A percentile compares a stretch with the other conserved stretches of the same genome.
phyloP scores from a whole-genome alignment of 2,329 filamentous ascomycete species.

The Fusarium musae region DNA sequence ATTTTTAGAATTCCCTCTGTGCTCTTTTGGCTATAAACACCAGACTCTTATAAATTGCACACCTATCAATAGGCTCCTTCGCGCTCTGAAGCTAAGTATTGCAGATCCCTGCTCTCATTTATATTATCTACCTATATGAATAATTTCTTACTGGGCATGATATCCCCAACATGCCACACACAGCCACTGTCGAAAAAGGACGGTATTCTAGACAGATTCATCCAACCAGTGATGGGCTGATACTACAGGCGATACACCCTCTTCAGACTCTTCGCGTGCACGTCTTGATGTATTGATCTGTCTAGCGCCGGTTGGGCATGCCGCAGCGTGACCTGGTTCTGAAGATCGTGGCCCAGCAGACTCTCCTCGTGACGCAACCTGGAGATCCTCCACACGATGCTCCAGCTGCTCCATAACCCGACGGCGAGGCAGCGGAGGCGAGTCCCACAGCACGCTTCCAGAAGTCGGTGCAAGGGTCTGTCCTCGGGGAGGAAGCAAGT shows the following conservation, averaged over 20 bases:
- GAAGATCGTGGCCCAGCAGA: accelerated
- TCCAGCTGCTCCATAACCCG: neutral
- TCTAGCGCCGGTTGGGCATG: neutral
- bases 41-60: accelerated
- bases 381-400: neutral
- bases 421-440: neutral
- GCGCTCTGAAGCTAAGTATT: accelerated
- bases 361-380: accelerated
- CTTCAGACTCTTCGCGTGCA: too few relatives aligned
- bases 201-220: neutral
- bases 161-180: accelerated
- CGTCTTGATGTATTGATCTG: too few relatives aligned
- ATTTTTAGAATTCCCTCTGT: accelerated
- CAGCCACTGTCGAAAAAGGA: accelerated
- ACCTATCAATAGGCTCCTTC: accelerated
- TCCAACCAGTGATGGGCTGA: neutral
- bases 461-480: neutral
- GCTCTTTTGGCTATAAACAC: neutral
- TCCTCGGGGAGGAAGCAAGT: neutral
- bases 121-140: accelerated
- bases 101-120: accelerated
- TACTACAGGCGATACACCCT: accelerated
- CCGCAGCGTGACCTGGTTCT: accelerated
- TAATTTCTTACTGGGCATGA: accelerated
- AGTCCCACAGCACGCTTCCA: neutral